These are phyloP conservation scores for Inga laurina DNA, from an alignment of 306 rosid species.

Conservation along the genomic window DNA sequence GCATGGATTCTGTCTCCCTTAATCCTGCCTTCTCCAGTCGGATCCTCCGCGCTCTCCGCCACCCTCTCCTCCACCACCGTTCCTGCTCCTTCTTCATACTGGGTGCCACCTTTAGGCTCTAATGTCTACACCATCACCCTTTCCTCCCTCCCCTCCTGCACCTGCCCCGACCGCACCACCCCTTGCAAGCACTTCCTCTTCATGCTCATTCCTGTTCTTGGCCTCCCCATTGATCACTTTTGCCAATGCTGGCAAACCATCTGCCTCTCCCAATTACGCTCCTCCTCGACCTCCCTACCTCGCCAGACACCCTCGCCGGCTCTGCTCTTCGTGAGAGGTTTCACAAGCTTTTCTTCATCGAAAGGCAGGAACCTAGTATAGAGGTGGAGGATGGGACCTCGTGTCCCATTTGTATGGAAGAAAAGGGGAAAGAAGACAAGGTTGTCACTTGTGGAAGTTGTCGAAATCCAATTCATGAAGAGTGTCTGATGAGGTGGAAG, in stretches of 20 bases:
- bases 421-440: neutral
- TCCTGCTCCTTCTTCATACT: neutral
- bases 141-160: neutral
- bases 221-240: neutral
- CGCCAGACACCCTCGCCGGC: neutral
- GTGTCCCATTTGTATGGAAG: neutral
- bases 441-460: neutral
- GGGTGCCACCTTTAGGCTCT: neutral
- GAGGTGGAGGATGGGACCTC: neutral
- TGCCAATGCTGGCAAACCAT: neutral
- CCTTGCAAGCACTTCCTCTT: conserved; percentile 6
- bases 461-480: neutral
- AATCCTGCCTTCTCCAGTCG: neutral
- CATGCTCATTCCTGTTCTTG: neutral
- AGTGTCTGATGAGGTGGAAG: neutral
- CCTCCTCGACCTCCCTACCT: neutral
- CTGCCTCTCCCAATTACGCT: neutral
- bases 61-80: conserved; percentile 4
- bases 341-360: neutral
- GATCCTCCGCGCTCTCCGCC: neutral
- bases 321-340: neutral
- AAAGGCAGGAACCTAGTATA: neutral
- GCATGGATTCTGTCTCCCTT: neutral
- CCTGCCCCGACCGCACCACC: neutral
- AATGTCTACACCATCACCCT: conserved; percentile 10